Evolutionary conservation across 495 filamentous ascomycete genomes (phyloP).

Genomic region (Filosporella fistucella): DNA sequence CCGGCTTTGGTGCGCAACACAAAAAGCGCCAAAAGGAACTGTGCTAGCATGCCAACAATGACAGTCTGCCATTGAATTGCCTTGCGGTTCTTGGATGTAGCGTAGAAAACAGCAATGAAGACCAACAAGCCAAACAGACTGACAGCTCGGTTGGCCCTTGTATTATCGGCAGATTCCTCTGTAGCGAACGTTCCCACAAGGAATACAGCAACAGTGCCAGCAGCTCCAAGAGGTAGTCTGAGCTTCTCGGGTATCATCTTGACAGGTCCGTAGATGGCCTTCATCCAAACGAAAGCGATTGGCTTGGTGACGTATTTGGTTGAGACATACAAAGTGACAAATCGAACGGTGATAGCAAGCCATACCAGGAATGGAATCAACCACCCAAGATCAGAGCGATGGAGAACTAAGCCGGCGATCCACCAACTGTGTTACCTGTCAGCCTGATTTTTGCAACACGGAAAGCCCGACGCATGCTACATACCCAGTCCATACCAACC

Average conservation of each 20-base stretch:
- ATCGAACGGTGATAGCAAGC: slow-evolving; percentile 65
- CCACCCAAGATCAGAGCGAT: slow-evolving; percentile 74
- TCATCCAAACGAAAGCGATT: slow-evolving; percentile 59
- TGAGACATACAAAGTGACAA: slow-evolving; percentile 70
- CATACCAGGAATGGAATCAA: slow-evolving; percentile 80
- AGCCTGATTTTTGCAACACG: no score
- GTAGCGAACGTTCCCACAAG: slow-evolving; percentile 71
- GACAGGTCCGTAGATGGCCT: slow-evolving; percentile 39
- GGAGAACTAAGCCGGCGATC: slow-evolving; percentile 74
- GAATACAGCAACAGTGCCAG: slow-evolving; percentile 61
- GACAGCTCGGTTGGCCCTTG: slow-evolving; percentile 69
- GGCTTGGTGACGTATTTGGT: slow-evolving; percentile 60
- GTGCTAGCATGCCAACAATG: slow-evolving; percentile 79
- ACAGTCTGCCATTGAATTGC: slow-evolving; percentile 83
- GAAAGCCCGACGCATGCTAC: no score
- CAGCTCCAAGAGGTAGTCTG: slow-evolving; percentile 53
- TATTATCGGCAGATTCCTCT: slow-evolving; percentile 68
- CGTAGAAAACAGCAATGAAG: slow-evolving; percentile 60
- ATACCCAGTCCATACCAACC: no score
- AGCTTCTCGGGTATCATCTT: slow-evolving; percentile 56
- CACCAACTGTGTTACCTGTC: no score
- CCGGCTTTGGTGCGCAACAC: slow-evolving; percentile 73
- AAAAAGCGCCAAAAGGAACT: slow-evolving; percentile 85
- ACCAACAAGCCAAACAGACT: slow-evolving; percentile 77
- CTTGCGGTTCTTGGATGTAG: slow-evolving; percentile 66